Conservation (phyloP, 805 yeast genomes). For the Myxozyma vanderwaltii region DNA sequence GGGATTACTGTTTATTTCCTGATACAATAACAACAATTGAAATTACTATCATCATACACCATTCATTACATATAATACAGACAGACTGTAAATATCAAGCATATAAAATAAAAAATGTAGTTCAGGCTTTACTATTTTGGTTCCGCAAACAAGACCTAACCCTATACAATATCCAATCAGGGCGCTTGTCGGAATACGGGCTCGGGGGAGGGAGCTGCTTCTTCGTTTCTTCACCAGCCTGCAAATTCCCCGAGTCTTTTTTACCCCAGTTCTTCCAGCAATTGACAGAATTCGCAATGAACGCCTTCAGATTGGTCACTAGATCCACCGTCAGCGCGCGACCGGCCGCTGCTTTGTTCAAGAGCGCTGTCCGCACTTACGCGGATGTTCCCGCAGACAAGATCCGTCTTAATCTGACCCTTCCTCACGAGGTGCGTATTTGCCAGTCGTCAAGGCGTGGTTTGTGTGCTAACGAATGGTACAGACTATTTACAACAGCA, state of each 20-base stretch:
- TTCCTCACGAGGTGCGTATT: slow-evolving; percentile 70
- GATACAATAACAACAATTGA: too few species aligned
- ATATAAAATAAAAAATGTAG: too few species aligned
- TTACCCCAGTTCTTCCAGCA: background rate
- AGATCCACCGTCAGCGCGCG: slow-evolving; percentile 25
- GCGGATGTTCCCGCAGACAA: slow-evolving; percentile 84
- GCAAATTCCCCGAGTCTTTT: background rate
- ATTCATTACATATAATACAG: too few species aligned
- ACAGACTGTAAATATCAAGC: too few species aligned
- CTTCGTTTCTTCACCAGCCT: background rate
- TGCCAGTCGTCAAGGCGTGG: background rate
- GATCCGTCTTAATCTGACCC: slow-evolving; percentile 83
- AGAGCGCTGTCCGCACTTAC: slow-evolving; percentile 57
- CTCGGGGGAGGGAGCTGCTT: slow-evolving; percentile 7
- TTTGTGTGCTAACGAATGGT: background rate
- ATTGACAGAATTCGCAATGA: slow-evolving; percentile 16
- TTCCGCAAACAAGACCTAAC: background rate
- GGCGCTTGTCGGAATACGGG: slow-evolving; percentile 11
- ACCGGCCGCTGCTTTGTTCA: slow-evolving; percentile 13
- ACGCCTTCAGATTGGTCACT: slow-evolving; percentile 23
- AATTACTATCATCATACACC: too few species aligned
- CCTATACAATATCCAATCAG: slow-evolving; percentile 15
- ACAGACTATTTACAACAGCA: slow-evolving; percentile 41
- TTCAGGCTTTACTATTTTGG: slow-evolving; percentile 1
- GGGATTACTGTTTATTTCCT: too few species aligned